phyloP scores from a whole-genome alignment of 179 eudicot genomes.

The Vitellaria paradoxa region DNA sequence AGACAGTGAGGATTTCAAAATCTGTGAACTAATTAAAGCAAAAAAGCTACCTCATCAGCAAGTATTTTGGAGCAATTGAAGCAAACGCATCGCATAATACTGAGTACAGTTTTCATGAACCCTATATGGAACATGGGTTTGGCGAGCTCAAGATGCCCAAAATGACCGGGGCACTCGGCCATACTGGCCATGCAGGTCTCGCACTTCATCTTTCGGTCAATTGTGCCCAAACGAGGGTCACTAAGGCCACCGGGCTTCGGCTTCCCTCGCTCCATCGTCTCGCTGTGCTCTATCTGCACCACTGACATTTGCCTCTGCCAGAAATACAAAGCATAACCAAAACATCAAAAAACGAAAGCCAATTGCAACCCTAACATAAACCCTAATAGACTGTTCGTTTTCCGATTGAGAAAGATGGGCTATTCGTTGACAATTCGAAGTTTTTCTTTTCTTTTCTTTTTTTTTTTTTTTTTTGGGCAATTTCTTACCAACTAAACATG shows the following conservation, averaged over 20 bases:
- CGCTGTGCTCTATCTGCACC: constrained; percentile 85
- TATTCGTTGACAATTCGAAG: neutral
- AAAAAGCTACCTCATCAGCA: constrained; percentile 69
- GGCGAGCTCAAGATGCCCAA: constrained; percentile 97
- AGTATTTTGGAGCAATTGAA: constrained; percentile 92
- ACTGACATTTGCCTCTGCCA: constrained; percentile 99
- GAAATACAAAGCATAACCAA: constrained; percentile 7
- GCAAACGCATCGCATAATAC: constrained; percentile 95
- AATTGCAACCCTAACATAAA: too few species aligned
- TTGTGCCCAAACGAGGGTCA: constrained; percentile 81
- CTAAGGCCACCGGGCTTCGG: constrained; percentile 90
- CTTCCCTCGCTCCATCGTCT: constrained; percentile 94
- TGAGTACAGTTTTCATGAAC: constrained; percentile 85
- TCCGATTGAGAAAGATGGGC: neutral
- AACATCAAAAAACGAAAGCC: neutral
- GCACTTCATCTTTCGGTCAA: constrained; percentile 89
- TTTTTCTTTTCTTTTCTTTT: neutral
- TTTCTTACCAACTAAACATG: neutral
- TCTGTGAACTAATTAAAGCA: neutral
- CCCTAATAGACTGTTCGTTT: too few species aligned
- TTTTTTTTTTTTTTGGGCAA: neutral
- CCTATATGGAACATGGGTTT: constrained; percentile 97
- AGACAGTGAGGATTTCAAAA: neutral
- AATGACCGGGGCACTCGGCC: constrained; percentile 99
- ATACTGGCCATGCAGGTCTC: constrained; percentile 94